Conservation (phyloP, 345 rosid species). For the Adansonia digitata region DNA sequence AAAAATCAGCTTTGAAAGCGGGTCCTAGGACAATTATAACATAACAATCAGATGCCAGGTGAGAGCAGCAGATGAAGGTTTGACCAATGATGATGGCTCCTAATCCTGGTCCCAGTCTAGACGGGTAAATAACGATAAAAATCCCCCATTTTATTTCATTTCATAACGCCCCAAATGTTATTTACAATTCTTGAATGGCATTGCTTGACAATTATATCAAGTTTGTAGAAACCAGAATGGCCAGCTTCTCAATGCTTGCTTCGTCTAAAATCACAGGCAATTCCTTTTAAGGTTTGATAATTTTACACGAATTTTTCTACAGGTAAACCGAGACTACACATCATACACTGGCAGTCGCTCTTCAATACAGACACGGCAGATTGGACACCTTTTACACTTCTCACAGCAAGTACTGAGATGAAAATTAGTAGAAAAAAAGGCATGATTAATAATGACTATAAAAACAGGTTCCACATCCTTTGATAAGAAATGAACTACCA, state of each 20-base stretch:
- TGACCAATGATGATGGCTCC: too few relatives aligned
- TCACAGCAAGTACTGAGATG: slow-evolving; percentile 71
- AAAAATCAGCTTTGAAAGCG: too few relatives aligned
- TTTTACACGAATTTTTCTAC: slow-evolving; percentile 5
- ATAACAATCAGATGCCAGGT: too few relatives aligned
- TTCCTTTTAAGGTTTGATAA: neutral
- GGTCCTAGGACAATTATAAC: too few relatives aligned
- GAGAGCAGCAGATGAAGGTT: too few relatives aligned
- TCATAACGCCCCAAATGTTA: neutral
- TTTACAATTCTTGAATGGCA: slow-evolving; percentile 16
- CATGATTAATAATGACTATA: neutral
- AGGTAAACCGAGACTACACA: slow-evolving; percentile 35
- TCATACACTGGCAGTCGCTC: slow-evolving; percentile 61
- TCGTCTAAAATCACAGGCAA: slow-evolving; percentile 41
- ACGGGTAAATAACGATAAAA: too few relatives aligned
- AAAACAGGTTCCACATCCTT: neutral
- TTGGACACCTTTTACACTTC: slow-evolving; percentile 82
- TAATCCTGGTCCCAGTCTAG: too few relatives aligned
- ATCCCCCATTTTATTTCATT: neutral
- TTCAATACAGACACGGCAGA: slow-evolving; percentile 73
- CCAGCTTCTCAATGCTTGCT: slow-evolving; percentile 35
- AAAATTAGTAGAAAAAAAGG: neutral
- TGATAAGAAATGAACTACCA: neutral
- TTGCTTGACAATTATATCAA: neutral
- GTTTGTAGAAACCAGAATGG: neutral